Evolutionary conservation across 192 early-diverging fungal genomes (phyloP).

Genomic region (Rhizoclosmatium globosum): DNA sequence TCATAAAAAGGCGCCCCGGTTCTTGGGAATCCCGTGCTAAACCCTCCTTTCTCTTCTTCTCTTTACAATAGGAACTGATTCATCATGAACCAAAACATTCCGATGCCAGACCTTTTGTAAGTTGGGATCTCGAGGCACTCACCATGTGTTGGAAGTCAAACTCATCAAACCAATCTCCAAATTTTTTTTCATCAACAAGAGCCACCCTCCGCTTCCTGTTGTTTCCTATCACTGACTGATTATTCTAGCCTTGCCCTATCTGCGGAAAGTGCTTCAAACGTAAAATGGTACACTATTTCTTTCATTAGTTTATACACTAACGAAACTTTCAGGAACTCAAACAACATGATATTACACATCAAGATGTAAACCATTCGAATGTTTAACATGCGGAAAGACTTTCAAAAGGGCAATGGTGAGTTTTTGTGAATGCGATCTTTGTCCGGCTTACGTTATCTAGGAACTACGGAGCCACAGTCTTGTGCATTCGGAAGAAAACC

Average conservation of each 20-base stretch:
- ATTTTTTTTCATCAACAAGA: too few relatives aligned
- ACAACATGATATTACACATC: slow-evolving; percentile 32
- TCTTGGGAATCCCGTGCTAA: not conserved
- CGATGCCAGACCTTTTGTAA: slow-evolving; percentile 31
- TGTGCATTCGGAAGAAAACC: slow-evolving; percentile 27
- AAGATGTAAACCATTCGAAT: slow-evolving; percentile 27
- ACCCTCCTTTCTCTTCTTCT: not conserved
- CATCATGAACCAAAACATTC: slow-evolving; percentile 39
- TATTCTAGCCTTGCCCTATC: slow-evolving; percentile 17
- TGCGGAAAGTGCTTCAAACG: slow-evolving; percentile 35
- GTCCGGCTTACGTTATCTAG: not conserved
- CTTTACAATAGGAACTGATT: slow-evolving; percentile 13
- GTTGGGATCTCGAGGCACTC: not conserved
- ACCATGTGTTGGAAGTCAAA: not conserved
- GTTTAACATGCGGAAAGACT: slow-evolving; percentile 29
- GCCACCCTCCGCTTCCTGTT: not conserved
- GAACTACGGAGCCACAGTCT: slow-evolving; percentile 31
- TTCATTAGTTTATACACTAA: not conserved
- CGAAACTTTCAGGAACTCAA: slow-evolving; percentile 30
- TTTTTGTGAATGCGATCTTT: not conserved
- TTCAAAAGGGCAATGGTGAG: slow-evolving; percentile 35
- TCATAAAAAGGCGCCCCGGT: not conserved
- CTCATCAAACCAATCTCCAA: not conserved
- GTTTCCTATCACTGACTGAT: not conserved
- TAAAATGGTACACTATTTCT: slow-evolving; percentile 22